Percentiles rank a stretch among this genome's conserved stretches.
Evolutionary conservation across 2,329 filamentous ascomycete species (phyloP).

Genomic region (Claviceps arundinis): DNA sequence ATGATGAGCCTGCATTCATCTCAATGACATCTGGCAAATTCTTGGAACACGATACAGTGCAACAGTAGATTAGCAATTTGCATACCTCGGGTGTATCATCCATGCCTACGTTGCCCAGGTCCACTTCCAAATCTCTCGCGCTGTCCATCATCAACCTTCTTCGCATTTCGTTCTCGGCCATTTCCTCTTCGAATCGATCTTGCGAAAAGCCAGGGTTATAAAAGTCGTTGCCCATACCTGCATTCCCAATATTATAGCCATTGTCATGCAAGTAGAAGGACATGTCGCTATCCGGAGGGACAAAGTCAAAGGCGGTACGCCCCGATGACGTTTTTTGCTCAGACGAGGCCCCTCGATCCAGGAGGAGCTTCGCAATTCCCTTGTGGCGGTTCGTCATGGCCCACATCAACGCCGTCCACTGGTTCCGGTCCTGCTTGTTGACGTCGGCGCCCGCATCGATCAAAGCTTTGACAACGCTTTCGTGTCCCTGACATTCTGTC

Average conservation of each 20-base stretch:
- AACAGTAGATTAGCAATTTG: not conserved
- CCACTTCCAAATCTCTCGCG: slow-evolving; percentile 89
- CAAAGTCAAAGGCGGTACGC: slow-evolving; percentile 89
- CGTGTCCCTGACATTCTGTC: slow-evolving; percentile 52
- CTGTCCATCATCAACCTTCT: slow-evolving; percentile 99
- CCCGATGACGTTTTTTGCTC: slow-evolving; percentile 92
- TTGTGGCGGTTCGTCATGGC: slow-evolving; percentile 98
- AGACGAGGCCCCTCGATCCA: slow-evolving; percentile 89
- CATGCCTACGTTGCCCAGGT: slow-evolving; percentile 86
- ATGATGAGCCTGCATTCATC: too few species aligned
- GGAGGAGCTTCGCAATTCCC: slow-evolving; percentile 78
- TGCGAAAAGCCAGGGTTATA: slow-evolving; percentile 87
- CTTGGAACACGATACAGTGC: not conserved
- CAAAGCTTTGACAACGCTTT: slow-evolving; percentile 71
- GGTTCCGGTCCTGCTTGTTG: slow-evolving; percentile 86
- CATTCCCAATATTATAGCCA: slow-evolving; percentile 78
- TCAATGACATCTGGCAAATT: too few species aligned
- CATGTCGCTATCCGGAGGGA: slow-evolving; percentile 89
- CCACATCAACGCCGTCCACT: slow-evolving; percentile 99
- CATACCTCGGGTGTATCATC: slow-evolving; percentile 87
- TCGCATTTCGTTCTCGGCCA: slow-evolving; percentile 92
- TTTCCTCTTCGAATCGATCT: slow-evolving; percentile 90
- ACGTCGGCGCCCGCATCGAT: slow-evolving; percentile 78
- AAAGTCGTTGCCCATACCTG: slow-evolving; percentile 75
- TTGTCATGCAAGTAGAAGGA: slow-evolving; percentile 90